Conservation (phyloP, 371 early-diverging fungal species). For the Mortierella sp. region DNA sequence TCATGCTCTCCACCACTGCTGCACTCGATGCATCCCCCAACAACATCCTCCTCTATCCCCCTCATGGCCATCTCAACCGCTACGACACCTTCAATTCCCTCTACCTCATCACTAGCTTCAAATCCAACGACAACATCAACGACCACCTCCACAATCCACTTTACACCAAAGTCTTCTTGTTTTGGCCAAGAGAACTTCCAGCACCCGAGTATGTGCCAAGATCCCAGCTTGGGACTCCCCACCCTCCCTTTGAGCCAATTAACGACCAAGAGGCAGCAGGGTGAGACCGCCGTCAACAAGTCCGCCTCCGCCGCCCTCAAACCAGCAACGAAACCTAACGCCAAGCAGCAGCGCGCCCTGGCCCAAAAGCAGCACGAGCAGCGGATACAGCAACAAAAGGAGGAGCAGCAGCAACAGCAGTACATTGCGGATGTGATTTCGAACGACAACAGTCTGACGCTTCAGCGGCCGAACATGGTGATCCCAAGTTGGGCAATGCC, state of each 20-base stretch:
- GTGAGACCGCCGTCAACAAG: slow-evolving; percentile 4
- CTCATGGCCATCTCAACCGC: slow-evolving; percentile 1
- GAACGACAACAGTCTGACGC: slow-evolving; percentile 14
- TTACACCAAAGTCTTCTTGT: slow-evolving; percentile 18
- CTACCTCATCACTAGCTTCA: neutral
- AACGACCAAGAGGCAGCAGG: slow-evolving; percentile 32
- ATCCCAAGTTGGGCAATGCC: slow-evolving; percentile 73
- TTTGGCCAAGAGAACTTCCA: slow-evolving; percentile 19
- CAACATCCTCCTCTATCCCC: neutral
- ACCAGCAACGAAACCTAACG: slow-evolving; percentile 20
- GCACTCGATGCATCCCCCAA: slow-evolving; percentile 5
- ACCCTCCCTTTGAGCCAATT: slow-evolving; percentile 31
- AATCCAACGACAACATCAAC: neutral
- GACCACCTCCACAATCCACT: slow-evolving; percentile 16
- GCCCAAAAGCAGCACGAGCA: slow-evolving; percentile 27
- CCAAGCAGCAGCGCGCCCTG: slow-evolving; percentile 10
- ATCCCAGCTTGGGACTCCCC: slow-evolving; percentile 39
- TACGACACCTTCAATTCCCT: slow-evolving; percentile 10
- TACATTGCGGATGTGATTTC: slow-evolving; percentile 1
- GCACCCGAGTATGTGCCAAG: slow-evolving; percentile 45
- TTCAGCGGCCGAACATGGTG: slow-evolving; percentile 45
- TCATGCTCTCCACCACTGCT: slow-evolving; percentile 20
- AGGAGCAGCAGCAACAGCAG: slow-evolving; percentile 31
- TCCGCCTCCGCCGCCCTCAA: slow-evolving; percentile 15
- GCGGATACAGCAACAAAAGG: slow-evolving; percentile 32